phyloP scores from a whole-genome alignment of 345 rosid species.

The Bruguiera parviflora region DNA sequence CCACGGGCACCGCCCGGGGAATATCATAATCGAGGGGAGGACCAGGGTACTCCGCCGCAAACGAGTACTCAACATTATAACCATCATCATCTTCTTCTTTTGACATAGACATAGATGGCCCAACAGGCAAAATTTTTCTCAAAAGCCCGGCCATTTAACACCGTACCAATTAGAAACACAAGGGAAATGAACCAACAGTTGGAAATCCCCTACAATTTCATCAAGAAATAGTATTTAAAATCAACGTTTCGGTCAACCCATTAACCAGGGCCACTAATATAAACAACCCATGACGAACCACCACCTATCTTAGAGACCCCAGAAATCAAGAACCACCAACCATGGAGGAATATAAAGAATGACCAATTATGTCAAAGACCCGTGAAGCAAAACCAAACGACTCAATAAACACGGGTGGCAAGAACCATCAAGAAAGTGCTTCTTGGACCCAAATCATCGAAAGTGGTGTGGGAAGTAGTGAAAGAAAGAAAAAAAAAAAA shows the following conservation, averaged over 20 bases:
- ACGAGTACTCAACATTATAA: conserved; percentile 50
- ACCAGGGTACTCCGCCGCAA: conserved; percentile 72
- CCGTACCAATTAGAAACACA: background rate
- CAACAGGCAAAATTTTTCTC: conserved; percentile 49
- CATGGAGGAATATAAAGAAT: conserved; percentile 1
- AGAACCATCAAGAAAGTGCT: background rate
- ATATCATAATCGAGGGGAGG: conserved; percentile 49
- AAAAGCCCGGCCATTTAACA: conserved; percentile 45
- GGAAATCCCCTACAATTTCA: background rate
- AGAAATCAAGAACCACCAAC: background rate
- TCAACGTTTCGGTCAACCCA: background rate
- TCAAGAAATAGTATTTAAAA: background rate
- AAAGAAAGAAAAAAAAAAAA: background rate
- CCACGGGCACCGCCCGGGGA: conserved; percentile 61
- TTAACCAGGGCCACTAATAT: background rate
- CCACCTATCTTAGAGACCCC: background rate
- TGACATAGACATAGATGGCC: conserved; percentile 29
- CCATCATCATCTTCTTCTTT: conserved; percentile 35
- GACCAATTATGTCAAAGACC: conserved; percentile 11
- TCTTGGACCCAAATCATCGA: background rate
- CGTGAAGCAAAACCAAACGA: conserved; percentile 4
- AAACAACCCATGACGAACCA: conserved; percentile 4
- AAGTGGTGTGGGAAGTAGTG: background rate
- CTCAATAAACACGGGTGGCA: conserved; percentile 7
- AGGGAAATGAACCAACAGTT: background rate